A percentile compares a stretch with the other conserved stretches of the same genome.
phyloP scores from a whole-genome alignment of 768 basidiomycete species.

The Crepidotus variabilis region DNA sequence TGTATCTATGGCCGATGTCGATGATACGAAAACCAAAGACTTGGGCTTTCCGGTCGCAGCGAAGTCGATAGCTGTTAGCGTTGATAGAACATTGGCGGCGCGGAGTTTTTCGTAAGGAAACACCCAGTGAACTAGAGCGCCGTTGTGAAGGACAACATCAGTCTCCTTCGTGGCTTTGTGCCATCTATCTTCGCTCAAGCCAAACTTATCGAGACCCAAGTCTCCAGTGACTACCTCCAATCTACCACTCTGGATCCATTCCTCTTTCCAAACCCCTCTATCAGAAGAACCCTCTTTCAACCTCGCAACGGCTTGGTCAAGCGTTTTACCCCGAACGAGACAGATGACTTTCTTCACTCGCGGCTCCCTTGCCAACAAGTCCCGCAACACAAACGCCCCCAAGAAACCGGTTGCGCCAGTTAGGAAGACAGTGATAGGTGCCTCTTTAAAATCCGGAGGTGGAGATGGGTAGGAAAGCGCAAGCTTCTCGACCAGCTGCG shows the following conservation, averaged over 20 bases:
- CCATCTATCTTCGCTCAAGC: constrained; percentile 66
- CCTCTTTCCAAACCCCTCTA: constrained; percentile 85
- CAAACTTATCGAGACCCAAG: constrained; percentile 71
- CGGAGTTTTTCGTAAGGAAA: constrained; percentile 95
- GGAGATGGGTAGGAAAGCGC: constrained; percentile 58
- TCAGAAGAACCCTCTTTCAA: constrained; percentile 70
- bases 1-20: constrained; percentile 92
- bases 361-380: constrained; percentile 61
- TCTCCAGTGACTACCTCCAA: constrained; percentile 86
- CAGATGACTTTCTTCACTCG: constrained; percentile 86
- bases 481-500: constrained; percentile 54
- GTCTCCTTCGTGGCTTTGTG: constrained; percentile 60
- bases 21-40: constrained; percentile 85
- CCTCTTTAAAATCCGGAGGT: constrained; percentile 49
- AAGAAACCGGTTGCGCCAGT: constrained; percentile 98
- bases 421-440: constrained; percentile 77
- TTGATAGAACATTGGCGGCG: constrained; percentile 88
- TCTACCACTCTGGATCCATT: constrained; percentile 65
- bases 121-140: constrained; percentile 99
- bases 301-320: constrained; percentile 61
- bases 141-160: constrained; percentile 90
- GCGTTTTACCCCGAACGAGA: constrained; percentile 74
- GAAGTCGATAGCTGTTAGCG: constrained; percentile 78
- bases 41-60: constrained; percentile 75
- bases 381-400: constrained; percentile 85